phyloP scores from a whole-genome alignment of 441 rosid genomes.

The Populus tomentosa region DNA sequence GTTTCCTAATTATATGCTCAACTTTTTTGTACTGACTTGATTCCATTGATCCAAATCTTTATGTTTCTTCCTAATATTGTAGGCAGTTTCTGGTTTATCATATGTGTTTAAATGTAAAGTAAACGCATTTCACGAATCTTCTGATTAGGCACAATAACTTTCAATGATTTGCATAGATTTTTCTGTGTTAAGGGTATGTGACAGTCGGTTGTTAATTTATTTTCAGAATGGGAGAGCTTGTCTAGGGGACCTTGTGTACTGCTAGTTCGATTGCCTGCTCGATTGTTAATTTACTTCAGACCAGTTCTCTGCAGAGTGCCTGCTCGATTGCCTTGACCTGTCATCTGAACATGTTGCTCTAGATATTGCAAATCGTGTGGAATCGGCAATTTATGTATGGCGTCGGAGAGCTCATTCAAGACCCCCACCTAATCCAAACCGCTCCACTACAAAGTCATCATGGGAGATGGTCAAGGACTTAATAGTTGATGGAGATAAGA shows the following conservation, averaged over 20 bases:
- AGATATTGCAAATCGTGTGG: slow-evolving; percentile 88
- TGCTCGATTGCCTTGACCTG: slow-evolving; percentile 89
- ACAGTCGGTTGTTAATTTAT: slow-evolving; percentile 5
- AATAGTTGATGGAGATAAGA: slow-evolving; percentile 76
- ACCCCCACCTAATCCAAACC: slow-evolving; percentile 33
- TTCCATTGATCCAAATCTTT: neutral
- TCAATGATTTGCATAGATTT: neutral
- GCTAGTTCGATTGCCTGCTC: too few species aligned
- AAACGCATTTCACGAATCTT: neutral
- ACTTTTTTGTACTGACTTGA: neutral
- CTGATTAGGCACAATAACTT: neutral
- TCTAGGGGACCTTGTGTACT: slow-evolving; percentile 78
- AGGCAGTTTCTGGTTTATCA: neutral
- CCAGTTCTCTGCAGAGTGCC: slow-evolving; percentile 75
- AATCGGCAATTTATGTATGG: slow-evolving; percentile 79
- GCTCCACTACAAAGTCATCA: slow-evolving; percentile 58
- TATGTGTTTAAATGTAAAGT: neutral
- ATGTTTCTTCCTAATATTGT: neutral
- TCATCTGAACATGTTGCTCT: slow-evolving; percentile 90
- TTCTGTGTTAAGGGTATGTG: neutral
- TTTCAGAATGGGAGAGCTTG: slow-evolving; percentile 82
- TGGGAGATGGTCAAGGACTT: slow-evolving; percentile 94
- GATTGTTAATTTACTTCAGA: slow-evolving; percentile 81
- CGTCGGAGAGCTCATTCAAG: slow-evolving; percentile 54
- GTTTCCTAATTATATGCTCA: neutral